Evolutionary conservation across 371 early-diverging fungal genomes (phyloP).

Genomic region (Amoeboaphelidium occidentale): DNA sequence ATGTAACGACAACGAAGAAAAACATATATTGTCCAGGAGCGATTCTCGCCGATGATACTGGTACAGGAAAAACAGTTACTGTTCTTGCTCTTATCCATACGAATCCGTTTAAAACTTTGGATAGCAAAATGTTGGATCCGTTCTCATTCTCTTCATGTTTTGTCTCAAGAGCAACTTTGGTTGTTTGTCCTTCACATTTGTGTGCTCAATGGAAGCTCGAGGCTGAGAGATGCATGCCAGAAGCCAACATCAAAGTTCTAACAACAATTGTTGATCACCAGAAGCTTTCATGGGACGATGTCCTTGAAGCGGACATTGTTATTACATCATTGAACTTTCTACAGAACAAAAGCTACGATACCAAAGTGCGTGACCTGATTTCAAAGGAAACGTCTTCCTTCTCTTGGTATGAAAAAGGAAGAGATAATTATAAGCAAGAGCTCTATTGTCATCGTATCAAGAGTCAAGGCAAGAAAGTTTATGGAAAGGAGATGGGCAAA

Average conservation of each 20-base stretch:
- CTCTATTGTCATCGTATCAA: too few species aligned
- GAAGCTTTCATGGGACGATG: background rate
- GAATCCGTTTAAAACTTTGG: background rate
- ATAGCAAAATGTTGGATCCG: too few species aligned
- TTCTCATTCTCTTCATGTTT: too few species aligned
- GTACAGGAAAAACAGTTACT: constrained; percentile 1
- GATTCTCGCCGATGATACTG: too few species aligned
- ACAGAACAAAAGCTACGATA: background rate
- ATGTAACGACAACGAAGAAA: too few species aligned
- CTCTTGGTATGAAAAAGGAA: too few species aligned
- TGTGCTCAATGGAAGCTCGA: constrained; percentile 1
- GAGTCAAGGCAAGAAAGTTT: too few species aligned
- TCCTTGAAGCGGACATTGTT: background rate
- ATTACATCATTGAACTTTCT: background rate
- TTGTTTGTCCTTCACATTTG: background rate
- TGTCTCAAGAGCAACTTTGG: too few species aligned
- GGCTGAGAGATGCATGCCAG: background rate
- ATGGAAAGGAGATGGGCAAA: too few species aligned
- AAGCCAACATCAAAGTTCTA: background rate
- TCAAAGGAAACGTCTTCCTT: too few species aligned
- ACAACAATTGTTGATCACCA: constrained; percentile 1
- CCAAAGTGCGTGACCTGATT: background rate
- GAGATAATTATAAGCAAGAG: too few species aligned
- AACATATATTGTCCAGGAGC: too few species aligned
- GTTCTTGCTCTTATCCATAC: background rate